Conservation (phyloP, 805 yeast genomes). For the Ogataea trehaloabstinens region DNA sequence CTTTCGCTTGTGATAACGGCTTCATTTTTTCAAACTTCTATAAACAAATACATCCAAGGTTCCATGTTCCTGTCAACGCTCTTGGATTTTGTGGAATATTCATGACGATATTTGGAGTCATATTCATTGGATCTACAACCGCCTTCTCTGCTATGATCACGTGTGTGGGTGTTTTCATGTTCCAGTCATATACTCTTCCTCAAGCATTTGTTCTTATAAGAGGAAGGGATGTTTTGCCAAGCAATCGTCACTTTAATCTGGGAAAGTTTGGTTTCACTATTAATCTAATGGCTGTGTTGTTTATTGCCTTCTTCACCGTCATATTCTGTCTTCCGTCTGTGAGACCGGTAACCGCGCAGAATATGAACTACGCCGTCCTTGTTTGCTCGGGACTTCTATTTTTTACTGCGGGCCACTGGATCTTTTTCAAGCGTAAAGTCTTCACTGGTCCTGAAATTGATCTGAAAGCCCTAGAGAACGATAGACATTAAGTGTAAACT, state of each 20-base stretch:
- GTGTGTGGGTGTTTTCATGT: conserved; percentile 35
- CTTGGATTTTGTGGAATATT: conserved; percentile 44
- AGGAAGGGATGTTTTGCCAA: conserved; percentile 29
- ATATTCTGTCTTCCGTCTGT: conserved; percentile 39
- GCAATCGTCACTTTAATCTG: conserved; percentile 34
- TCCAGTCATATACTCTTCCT: conserved; percentile 43
- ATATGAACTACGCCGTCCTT: conserved; percentile 41
- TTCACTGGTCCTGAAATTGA: conserved; percentile 10
- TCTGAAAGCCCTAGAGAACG: background rate
- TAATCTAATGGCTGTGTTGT: conserved; percentile 28
- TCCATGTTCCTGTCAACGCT: conserved; percentile 21
- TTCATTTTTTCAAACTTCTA: conserved; percentile 24
- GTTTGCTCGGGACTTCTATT: conserved; percentile 28
- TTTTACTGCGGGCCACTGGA: conserved; percentile 6
- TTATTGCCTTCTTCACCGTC: conserved; percentile 30
- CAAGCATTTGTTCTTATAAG: conserved; percentile 41
- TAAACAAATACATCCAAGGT: conserved; percentile 16
- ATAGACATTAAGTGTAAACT: background rate
- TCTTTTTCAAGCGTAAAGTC: conserved; percentile 6
- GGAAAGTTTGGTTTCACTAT: conserved; percentile 35
- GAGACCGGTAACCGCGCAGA: conserved; percentile 40
- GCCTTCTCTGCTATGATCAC: conserved; percentile 34
- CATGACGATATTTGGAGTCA: conserved; percentile 56
- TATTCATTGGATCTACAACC: conserved; percentile 49
- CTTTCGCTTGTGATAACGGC: conserved; percentile 28